Evolutionary conservation across 2,329 filamentous ascomycete species (phyloP), one percentile per base, ranked within the genome.

Genomic region (Ceratocystiopsis minuta): DNA sequence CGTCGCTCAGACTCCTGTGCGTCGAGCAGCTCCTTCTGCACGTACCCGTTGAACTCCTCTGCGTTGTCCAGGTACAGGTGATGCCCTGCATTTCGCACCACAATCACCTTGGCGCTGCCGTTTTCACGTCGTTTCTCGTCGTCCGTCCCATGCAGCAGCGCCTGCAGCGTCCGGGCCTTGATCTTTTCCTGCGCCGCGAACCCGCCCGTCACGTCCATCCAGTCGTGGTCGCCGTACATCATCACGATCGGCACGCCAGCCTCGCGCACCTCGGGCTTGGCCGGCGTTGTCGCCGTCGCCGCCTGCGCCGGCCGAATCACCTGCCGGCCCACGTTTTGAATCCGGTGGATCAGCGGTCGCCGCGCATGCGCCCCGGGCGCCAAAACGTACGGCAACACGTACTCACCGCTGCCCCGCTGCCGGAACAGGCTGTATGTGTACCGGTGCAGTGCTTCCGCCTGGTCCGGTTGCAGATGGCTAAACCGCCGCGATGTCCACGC

Each of bases 201-300:
- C 0, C 90, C 90, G 24, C 87, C 90, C 0, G 76, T 75, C 10
- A 90, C 78, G 50, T 98, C 90, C 90, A 98, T 98, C 90, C 90
- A 98, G 64, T 98, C 90, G 54, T 90, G 78, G 53, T 96, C 87
- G 48, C 90, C 90, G 55, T 98, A 98, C 81, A 96, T 87, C 56
- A 98, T 73, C 10, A 96, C 72, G 31, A 96, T 66, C 0, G 90
- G 88, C 39, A 86, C 67, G 1, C 87, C 86, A 0, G 70, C 80
- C 51, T 75, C 71, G 20, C 56, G 55, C 15, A 57, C 52, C 4
- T 52, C 56, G 1, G 59, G 55, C 16, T 50, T 24, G 0, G 51
- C 50, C 4, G 53, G 55, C 4, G 54, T 55, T 6, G 41, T 39
- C 1, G 16, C 40, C n/a, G 48, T 45, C 20, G 45, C 45, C 14